phyloP scores from a whole-genome alignment of 2,329 filamentous ascomycete species.

The Cercospora beticola region DNA sequence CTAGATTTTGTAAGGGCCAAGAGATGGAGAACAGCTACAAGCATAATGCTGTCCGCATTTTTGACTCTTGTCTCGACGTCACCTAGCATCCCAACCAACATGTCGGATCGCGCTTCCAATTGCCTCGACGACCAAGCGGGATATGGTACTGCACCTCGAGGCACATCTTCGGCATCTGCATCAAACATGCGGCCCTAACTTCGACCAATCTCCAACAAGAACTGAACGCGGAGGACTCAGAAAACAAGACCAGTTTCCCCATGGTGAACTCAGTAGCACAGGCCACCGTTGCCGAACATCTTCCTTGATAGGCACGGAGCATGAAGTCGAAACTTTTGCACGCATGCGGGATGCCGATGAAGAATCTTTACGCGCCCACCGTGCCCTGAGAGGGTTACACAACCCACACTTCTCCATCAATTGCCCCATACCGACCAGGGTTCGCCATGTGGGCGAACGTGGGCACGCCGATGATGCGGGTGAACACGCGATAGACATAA shows the following conservation, averaged over 20 bases:
- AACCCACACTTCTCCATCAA: constrained; percentile 4
- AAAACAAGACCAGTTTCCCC: neutral
- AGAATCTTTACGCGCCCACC: neutral
- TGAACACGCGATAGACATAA: neutral
- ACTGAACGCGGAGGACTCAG: neutral
- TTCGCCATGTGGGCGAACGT: constrained; percentile 3
- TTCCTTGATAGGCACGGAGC: neutral
- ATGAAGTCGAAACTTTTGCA: neutral
- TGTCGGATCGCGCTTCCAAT: neutral
- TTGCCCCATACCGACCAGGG: neutral
- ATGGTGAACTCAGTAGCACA: neutral
- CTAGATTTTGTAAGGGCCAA: neutral
- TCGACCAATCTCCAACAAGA: neutral
- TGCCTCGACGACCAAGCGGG: constrained; percentile 5
- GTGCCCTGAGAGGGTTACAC: neutral
- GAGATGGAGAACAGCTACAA: neutral
- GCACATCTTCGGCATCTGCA: constrained; percentile 1
- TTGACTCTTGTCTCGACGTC: neutral
- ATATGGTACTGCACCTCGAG: neutral
- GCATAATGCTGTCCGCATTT: neutral
- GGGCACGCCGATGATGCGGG: neutral
- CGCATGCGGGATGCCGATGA: neutral
- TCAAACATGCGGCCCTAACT: neutral
- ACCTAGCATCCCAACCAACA: neutral
- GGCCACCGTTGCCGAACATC: neutral